Evolutionary conservation across 306 rosid genomes (phyloP).

Genomic region (Mucuna pruriens): DNA sequence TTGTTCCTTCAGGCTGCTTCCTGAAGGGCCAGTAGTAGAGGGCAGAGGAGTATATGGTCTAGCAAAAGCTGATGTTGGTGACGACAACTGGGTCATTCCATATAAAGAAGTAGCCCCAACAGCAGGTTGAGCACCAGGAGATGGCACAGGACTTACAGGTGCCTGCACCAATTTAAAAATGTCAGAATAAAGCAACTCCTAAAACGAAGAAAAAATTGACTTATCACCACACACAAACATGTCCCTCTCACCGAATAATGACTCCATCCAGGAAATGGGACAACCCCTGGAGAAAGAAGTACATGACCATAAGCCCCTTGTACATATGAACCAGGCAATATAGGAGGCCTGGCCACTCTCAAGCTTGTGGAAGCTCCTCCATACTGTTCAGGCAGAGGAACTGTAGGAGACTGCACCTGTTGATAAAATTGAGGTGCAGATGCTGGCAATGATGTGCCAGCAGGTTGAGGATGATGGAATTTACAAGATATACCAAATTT

Average conservation of each 20-base stretch:
- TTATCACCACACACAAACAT: not conserved
- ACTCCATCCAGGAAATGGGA: constrained; percentile 80
- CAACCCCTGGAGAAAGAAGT: constrained; percentile 79
- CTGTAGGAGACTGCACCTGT: constrained; percentile 87
- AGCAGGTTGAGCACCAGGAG: constrained; percentile 84
- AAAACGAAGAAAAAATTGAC: not conserved
- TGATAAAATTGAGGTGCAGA: constrained; percentile 95
- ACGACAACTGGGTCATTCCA: constrained; percentile 75
- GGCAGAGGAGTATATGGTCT: constrained; percentile 68
- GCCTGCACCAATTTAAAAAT: constrained; percentile 61
- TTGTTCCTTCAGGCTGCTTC: constrained; percentile 60
- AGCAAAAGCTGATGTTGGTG: constrained; percentile 70
- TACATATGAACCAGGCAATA: constrained; percentile 77
- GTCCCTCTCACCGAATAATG: constrained; percentile 76
- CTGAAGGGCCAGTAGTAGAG: constrained; percentile 56
- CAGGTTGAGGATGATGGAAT: constrained; percentile 92
- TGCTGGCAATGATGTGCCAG: constrained; percentile 65
- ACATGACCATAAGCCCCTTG: constrained; percentile 89
- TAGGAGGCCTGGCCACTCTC: constrained; percentile 87
- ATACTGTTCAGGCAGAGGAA: constrained; percentile 74
- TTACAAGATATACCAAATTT: constrained; percentile 93
- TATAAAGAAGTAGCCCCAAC: constrained; percentile 77
- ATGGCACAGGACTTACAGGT: constrained; percentile 78
- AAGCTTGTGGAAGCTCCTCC: constrained; percentile 70
- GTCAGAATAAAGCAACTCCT: not conserved